Evolutionary conservation across 2,329 filamentous ascomycete species (phyloP).

Genomic region (Endothia cerciana): DNA sequence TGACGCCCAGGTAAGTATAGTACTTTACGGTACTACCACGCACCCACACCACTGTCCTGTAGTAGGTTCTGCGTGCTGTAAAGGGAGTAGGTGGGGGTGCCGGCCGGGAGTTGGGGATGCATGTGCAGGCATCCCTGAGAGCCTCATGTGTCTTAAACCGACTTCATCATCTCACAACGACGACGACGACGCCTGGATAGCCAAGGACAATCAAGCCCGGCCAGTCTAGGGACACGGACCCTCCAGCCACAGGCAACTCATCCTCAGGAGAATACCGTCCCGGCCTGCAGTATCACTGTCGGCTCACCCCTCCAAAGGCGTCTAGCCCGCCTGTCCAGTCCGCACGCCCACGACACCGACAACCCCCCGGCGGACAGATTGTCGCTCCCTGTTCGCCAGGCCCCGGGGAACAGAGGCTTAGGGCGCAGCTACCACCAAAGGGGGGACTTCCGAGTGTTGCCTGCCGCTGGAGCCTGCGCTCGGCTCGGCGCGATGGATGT

Average conservation of each 20-base stretch:
- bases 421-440: background rate
- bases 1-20: no score
- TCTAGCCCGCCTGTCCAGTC: constrained; percentile 22
- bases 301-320: no score
- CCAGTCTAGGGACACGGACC: background rate
- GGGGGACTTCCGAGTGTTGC: no score
- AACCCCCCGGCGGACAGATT: background rate
- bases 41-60: background rate
- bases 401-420: constrained; percentile 9
- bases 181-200: constrained; percentile 1
- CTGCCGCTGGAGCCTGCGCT: background rate
- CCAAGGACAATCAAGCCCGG: no score
- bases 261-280: background rate
- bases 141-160: constrained; percentile 26
- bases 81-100: constrained; percentile 9
- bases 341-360: background rate
- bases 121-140: constrained; percentile 21
- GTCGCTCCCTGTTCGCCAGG: no score
- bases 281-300: no score
- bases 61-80: no score
- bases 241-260: background rate
- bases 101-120: constrained; percentile 24
- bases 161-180: constrained; percentile 22
- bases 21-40: background rate
- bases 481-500: constrained; percentile 74